phyloP scores from a whole-genome alignment of 352 stramenopile genomes.

The Globisporangium acanthophoron region DNA sequence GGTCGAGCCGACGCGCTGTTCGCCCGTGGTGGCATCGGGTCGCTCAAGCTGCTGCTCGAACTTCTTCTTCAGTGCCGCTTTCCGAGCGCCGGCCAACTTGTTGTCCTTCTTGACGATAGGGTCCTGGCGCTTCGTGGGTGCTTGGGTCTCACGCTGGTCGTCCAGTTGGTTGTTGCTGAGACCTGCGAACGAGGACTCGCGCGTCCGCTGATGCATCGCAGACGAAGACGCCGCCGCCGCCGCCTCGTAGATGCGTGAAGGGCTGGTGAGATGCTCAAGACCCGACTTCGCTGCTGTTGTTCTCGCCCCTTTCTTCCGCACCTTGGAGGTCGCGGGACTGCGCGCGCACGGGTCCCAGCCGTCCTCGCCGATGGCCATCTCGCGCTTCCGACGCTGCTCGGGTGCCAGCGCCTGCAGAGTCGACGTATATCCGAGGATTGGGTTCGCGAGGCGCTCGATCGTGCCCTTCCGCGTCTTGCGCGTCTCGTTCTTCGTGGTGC shows the following conservation, averaged over 20 bases:
- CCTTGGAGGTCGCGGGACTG: background rate
- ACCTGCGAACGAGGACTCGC: background rate
- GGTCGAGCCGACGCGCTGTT: constrained; percentile 7
- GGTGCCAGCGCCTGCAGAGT: constrained; percentile 58
- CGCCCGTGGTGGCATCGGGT: background rate
- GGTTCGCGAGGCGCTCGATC: constrained; percentile 57
- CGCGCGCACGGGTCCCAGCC: background rate
- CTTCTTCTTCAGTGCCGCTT: constrained; percentile 39
- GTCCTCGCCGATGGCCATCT: constrained; percentile 19
- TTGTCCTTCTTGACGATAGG: constrained; percentile 2
- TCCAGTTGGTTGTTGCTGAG: constrained; percentile 18
- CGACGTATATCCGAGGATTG: constrained; percentile 59
- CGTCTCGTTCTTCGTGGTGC: constrained; percentile 33
- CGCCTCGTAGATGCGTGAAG: constrained; percentile 14
- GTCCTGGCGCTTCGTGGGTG: background rate
- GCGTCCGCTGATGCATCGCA: background rate
- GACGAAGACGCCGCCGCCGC: background rate
- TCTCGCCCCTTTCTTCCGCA: background rate
- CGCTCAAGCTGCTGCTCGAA: constrained; percentile 11
- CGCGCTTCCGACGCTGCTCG: constrained; percentile 45
- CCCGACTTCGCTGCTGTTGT: background rate
- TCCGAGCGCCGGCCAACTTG: constrained; percentile 23
- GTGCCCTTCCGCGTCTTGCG: constrained; percentile 54
- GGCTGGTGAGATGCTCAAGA: constrained; percentile 16
- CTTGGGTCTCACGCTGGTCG: constrained; percentile 5